Percentiles rank a stretch among this genome's conserved stretches.
Conservation (phyloP, 441 rosid species). For the Dalechampia spathulata region DNA sequence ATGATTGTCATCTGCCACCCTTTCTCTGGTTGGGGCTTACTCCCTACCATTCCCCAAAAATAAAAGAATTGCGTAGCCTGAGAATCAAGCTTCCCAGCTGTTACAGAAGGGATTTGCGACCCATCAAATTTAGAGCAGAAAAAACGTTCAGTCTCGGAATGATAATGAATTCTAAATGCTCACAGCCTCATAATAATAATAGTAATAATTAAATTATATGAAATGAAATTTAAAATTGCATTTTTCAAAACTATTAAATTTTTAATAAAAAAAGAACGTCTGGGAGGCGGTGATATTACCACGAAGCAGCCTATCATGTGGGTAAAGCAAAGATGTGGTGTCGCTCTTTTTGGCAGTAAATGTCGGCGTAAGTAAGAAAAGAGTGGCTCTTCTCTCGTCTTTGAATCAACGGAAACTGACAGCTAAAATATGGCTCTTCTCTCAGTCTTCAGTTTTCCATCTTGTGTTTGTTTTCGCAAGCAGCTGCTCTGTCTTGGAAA, state of each 20-base stretch:
- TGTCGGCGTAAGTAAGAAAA: neutral
- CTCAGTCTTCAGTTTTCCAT: slow-evolving; percentile 6
- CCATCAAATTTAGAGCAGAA: too few relatives aligned
- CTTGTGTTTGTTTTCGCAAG: slow-evolving; percentile 18
- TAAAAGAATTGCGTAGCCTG: neutral
- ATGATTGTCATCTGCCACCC: slow-evolving; percentile 13
- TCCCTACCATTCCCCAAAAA: slow-evolving; percentile 4
- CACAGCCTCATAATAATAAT: too few relatives aligned
- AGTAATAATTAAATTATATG: too few relatives aligned
- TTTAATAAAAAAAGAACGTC: too few relatives aligned
- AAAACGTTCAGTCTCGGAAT: too few relatives aligned
- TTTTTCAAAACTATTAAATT: too few relatives aligned
- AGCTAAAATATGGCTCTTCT: slow-evolving; percentile 11
- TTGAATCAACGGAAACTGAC: too few relatives aligned
- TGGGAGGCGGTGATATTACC: too few relatives aligned
- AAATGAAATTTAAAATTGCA: too few relatives aligned
- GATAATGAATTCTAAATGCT: too few relatives aligned
- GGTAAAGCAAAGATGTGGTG: slow-evolving; percentile 11
- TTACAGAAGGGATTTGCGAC: neutral
- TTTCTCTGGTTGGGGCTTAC: neutral
- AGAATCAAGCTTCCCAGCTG: slow-evolving; percentile 3
- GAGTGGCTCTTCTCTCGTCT: neutral
- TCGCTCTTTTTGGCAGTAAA: neutral
- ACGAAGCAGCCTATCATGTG: too few relatives aligned
- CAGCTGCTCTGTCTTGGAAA: slow-evolving; percentile 26